Conservation (phyloP, 2,329 filamentous ascomycete species). For the Stenocarpella maydis region DNA sequence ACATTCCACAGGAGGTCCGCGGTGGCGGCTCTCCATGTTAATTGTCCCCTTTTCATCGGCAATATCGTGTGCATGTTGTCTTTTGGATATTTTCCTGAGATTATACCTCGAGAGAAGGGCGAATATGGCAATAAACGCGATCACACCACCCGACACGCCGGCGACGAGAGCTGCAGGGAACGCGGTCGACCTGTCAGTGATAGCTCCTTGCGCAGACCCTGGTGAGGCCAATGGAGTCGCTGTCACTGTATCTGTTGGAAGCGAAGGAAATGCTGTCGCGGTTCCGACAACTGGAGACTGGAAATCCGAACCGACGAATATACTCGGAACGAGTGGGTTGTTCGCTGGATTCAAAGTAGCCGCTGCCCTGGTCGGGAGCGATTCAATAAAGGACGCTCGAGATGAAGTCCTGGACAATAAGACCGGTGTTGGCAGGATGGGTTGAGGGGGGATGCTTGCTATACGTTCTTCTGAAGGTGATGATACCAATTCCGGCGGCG, state of each 20-base stretch:
- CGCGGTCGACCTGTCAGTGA: background rate
- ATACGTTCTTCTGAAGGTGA: background rate
- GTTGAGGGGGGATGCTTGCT: background rate
- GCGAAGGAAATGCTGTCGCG: background rate
- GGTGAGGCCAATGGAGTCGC: background rate
- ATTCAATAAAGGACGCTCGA: background rate
- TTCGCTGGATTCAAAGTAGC: background rate
- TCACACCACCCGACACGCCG: background rate
- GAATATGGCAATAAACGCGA: background rate
- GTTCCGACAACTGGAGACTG: background rate
- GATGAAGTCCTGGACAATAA: background rate
- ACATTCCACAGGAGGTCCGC: background rate
- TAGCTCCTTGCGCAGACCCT: background rate
- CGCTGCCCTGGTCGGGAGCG: slow-evolving; percentile 8
- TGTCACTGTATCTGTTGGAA: background rate
- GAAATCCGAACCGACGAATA: background rate
- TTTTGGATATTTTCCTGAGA: background rate
- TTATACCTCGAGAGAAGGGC: background rate
- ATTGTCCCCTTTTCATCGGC: background rate
- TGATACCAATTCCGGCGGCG: background rate
- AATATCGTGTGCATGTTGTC: background rate
- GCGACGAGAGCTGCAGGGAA: background rate
- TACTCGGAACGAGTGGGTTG: background rate
- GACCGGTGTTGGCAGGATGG: background rate
- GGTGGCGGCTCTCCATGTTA: no score